Percentiles rank a stretch among this genome's conserved stretches.
Evolutionary conservation across 768 basidiomycete genomes (phyloP).

Genomic region (Stropharia rugosoannulata): DNA sequence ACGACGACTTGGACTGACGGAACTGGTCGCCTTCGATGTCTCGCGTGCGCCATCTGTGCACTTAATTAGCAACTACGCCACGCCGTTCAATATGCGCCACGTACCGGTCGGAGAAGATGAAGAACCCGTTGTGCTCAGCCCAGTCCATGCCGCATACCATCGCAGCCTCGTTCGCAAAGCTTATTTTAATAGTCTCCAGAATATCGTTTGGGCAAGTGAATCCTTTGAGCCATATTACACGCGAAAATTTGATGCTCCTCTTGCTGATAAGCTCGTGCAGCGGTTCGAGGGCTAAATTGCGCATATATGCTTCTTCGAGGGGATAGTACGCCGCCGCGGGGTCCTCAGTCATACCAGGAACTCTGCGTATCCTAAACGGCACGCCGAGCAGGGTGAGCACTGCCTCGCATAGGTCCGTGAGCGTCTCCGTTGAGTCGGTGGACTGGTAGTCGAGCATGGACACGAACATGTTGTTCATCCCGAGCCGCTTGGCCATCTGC

Average conservation of each 20-base stretch:
- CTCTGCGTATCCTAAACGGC: constrained; percentile 89
- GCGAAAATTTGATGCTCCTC: constrained; percentile 78
- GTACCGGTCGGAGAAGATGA: constrained; percentile 96
- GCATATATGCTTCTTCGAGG: constrained; percentile 89
- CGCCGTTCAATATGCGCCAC: constrained; percentile 20
- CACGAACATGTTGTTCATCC: constrained; percentile 88
- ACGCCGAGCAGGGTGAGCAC: constrained; percentile 92
- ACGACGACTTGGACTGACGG: constrained; percentile 92
- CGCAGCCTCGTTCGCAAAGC: constrained; percentile 86
- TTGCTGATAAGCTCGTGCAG: constrained; percentile 77
- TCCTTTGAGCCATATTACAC: constrained; percentile 97
- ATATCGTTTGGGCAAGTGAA: constrained; percentile 99
- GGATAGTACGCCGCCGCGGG: constrained; percentile 92
- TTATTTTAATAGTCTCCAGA: constrained; percentile 91
- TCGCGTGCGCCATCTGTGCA: constrained; percentile 86
- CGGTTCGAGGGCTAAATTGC: constrained; percentile 92
- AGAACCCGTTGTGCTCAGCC: constrained; percentile 97
- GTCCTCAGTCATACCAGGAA: constrained; percentile 90
- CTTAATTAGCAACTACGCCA: neutral
- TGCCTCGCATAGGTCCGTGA: constrained; percentile 93
- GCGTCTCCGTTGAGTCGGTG: constrained; percentile 90
- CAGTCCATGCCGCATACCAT: constrained; percentile 99
- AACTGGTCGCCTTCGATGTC: constrained; percentile 99
- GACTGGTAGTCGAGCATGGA: constrained; percentile 98
- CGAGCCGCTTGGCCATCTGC: constrained; percentile 89